Conservation (phyloP, 2,329 filamentous ascomycete species). For the Apiospora koreana region DNA sequence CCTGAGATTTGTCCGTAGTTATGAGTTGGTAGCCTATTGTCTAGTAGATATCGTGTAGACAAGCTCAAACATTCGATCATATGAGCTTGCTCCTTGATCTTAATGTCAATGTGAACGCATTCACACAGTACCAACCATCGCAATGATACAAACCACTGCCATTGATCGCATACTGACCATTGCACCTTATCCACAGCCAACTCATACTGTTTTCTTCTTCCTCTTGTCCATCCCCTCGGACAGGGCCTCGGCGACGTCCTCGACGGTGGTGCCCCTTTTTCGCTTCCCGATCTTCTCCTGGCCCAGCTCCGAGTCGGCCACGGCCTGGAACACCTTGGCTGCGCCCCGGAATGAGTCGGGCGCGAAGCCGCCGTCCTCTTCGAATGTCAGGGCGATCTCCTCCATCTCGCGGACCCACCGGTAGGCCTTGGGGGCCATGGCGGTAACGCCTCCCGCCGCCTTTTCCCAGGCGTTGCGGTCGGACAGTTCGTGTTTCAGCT, state of each 20-base stretch:
- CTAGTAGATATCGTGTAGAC: too few species aligned
- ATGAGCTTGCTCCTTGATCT: neutral
- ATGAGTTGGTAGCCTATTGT: too few species aligned
- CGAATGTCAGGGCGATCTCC: conserved; percentile 69
- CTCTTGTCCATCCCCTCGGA: conserved; percentile 32
- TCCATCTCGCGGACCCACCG: conserved; percentile 78
- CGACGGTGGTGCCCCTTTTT: conserved; percentile 54
- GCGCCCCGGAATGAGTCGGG: conserved; percentile 58
- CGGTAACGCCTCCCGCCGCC: conserved; percentile 53
- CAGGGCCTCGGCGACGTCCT: conserved; percentile 54
- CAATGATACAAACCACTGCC: neutral
- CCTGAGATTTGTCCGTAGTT: neutral
- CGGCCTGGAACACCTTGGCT: conserved; percentile 60
- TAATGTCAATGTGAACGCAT: neutral
- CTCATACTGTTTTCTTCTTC: conserved; percentile 27
- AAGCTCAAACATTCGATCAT: too few species aligned
- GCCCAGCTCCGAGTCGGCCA: conserved; percentile 63
- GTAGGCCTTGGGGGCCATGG: conserved; percentile 74
- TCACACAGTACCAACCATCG: neutral
- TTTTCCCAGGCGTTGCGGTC: conserved; percentile 36
- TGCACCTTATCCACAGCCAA: neutral
- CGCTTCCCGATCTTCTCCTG: conserved; percentile 58
- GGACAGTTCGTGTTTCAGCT: conserved; percentile 60
- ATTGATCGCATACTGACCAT: too few species aligned
- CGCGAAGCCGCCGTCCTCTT: conserved; percentile 63